phyloP scores from a whole-genome alignment of 163 green algal genomes.

The Scenedesmus sp. region DNA sequence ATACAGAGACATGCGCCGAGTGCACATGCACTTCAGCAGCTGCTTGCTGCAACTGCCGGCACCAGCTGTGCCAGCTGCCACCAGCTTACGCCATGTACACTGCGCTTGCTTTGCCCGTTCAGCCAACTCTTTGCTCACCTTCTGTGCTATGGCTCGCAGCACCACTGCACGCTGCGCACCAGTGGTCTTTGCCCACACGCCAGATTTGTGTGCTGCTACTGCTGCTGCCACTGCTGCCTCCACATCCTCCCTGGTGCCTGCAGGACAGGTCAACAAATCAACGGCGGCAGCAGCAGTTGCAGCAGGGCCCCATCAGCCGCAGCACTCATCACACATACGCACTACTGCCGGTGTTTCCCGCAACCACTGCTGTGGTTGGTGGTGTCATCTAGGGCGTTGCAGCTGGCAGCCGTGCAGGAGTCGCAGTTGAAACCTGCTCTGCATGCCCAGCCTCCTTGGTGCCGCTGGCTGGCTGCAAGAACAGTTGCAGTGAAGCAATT shows the following conservation, averaged over 20 bases:
- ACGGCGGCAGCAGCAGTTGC: background rate
- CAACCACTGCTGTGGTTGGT: too few relatives aligned
- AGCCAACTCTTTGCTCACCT: slow-evolving; percentile 55
- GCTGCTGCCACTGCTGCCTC: slow-evolving; percentile 74
- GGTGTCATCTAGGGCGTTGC: too few relatives aligned
- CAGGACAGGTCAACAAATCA: background rate
- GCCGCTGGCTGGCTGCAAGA: too few relatives aligned
- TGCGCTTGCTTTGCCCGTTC: background rate
- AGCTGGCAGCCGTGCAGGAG: background rate
- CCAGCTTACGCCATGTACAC: background rate
- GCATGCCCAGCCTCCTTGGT: too few relatives aligned
- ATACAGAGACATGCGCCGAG: too few relatives aligned
- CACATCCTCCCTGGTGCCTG: slow-evolving; percentile 69
- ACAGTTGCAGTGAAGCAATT: too few relatives aligned
- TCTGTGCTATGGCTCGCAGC: slow-evolving; percentile 75
- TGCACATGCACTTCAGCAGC: too few relatives aligned
- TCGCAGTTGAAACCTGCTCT: background rate
- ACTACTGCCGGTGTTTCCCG: background rate
- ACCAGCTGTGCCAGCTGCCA: background rate
- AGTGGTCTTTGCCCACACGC: slow-evolving; percentile 68
- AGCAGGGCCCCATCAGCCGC: background rate
- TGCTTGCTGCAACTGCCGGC: background rate
- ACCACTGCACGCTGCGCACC: slow-evolving; percentile 71
- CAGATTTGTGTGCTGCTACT: slow-evolving; percentile 54
- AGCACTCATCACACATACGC: background rate